Percentiles rank a stretch among this genome's conserved stretches.
phyloP scores from a whole-genome alignment of 2,329 filamentous ascomycete species.

The Neocucurbitaria cava region DNA sequence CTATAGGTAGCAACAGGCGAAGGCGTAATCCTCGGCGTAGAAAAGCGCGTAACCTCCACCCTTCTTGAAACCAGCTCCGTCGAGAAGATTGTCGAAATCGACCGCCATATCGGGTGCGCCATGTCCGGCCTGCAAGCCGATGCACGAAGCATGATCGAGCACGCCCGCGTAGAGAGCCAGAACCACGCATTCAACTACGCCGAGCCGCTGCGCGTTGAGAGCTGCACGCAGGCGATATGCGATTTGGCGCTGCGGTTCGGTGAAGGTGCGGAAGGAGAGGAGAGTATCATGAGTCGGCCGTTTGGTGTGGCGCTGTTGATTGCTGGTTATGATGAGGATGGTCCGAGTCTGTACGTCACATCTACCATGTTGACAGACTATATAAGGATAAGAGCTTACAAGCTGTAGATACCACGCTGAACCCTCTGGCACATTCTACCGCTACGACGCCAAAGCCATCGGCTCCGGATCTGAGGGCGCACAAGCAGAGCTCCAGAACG shows the following conservation, averaged over 20 bases:
- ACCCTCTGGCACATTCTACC: conserved; percentile 97
- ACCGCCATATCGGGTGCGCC: conserved; percentile 97
- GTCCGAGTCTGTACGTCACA: conserved; percentile 76
- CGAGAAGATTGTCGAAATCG: conserved; percentile 99
- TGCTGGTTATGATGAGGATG: conserved; percentile 96
- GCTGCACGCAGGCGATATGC: conserved; percentile 98
- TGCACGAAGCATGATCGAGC: conserved; percentile 96
- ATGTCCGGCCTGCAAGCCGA: conserved; percentile 98
- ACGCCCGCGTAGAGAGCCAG: conserved; percentile 96
- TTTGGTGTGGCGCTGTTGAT: conserved; percentile 97
- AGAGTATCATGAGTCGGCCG: conserved; percentile 97
- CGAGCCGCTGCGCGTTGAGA: conserved; percentile 93
- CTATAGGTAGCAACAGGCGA: conserved; percentile 82
- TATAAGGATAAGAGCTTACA: no score
- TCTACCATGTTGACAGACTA: no score
- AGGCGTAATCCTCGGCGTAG: conserved; percentile 94
- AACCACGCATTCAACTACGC: conserved; percentile 98
- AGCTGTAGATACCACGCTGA: conserved; percentile 85
- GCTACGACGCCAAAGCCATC: conserved; percentile 98
- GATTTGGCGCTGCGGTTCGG: conserved; percentile 95
- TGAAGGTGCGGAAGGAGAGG: conserved; percentile 95
- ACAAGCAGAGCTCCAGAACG: conserved; percentile 96
- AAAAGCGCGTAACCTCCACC: conserved; percentile 98
- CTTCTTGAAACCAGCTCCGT: conserved; percentile 97
- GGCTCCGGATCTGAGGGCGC: conserved; percentile 96